A percentile compares a stretch with the other conserved stretches of the same genome.
Evolutionary conservation across 192 early-diverging fungal species (phyloP).

Genomic region (Coemansia interrupta): DNA sequence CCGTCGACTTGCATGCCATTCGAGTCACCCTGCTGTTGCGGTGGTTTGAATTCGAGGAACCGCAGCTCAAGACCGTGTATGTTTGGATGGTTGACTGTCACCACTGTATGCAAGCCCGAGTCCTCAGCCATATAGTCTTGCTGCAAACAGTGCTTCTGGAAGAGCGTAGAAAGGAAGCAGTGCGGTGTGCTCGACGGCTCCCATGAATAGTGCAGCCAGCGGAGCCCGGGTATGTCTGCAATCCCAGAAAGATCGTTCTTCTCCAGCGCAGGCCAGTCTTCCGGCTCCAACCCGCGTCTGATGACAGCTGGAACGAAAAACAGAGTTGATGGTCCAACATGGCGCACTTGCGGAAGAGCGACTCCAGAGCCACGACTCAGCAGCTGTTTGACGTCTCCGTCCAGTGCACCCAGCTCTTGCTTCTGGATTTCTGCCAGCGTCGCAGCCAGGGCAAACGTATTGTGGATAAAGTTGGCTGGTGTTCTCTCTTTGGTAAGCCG

Average conservation of each 20-base stretch:
- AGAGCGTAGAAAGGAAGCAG: constrained; percentile 25
- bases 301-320: constrained; percentile 29
- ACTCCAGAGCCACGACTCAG: constrained; percentile 34
- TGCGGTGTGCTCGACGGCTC: constrained; percentile 29
- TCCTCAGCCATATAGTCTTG: constrained; percentile 24
- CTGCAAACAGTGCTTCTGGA: constrained; percentile 22
- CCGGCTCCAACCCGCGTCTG: constrained; percentile 8
- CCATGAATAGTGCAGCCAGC: constrained; percentile 42
- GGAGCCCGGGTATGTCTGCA: constrained; percentile 15
- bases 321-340: constrained; percentile 38
- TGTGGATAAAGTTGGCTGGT: constrained; percentile 44
- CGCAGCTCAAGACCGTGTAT: constrained; percentile 35
- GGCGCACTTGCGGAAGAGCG: constrained; percentile 33
- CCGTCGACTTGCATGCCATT: constrained; percentile 18
- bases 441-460: constrained; percentile 33
- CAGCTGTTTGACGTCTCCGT: constrained; percentile 20
- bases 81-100: constrained; percentile 18
- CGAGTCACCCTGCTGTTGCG: neutral
- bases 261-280: constrained; percentile 17
- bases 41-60: constrained; percentile 21
- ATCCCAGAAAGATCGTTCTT: constrained; percentile 7
- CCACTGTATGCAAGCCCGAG: constrained; percentile 17
- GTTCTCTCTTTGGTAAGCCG: constrained; percentile 23
- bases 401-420: constrained; percentile 33
- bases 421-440: constrained; percentile 39